phyloP scores from a whole-genome alignment of 768 basidiomycete species.

The Gymnopilus dilepis region DNA sequence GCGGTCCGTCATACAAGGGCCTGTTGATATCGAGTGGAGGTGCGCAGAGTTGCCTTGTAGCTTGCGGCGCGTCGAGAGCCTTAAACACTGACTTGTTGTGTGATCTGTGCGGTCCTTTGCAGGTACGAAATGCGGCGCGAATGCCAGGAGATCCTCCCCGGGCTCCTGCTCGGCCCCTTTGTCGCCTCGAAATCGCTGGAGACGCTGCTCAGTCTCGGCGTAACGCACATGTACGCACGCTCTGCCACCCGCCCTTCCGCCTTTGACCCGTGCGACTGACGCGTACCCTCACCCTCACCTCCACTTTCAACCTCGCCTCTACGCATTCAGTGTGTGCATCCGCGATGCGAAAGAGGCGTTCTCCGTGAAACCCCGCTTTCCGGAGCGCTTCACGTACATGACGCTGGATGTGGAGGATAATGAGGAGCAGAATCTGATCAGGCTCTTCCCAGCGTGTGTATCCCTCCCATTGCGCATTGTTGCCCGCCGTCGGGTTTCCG shows the following conservation, averaged over 20 bases:
- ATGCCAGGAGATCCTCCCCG: conserved; percentile 89
- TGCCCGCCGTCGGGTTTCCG: no score
- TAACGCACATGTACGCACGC: conserved; percentile 78
- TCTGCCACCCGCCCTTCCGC: conserved; percentile 17
- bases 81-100: no score
- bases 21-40: conserved; percentile 87
- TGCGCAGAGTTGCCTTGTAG: conserved; percentile 33
- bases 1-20: conserved; percentile 73
- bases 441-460: conserved; percentile 82
- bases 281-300: no score
- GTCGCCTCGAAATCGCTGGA: conserved; percentile 85
- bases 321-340: conserved; percentile 78
- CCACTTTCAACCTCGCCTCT: background rate
- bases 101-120: background rate
- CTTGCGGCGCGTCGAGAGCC: conserved; percentile 12
- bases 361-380: conserved; percentile 86
- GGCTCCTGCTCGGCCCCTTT: conserved; percentile 85
- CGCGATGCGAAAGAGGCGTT: conserved; percentile 90
- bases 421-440: conserved; percentile 94
- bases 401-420: conserved; percentile 89
- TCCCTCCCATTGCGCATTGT: no score
- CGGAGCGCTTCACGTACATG: conserved; percentile 77
- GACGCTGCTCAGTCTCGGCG: conserved; percentile 62
- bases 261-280: conserved; percentile 21
- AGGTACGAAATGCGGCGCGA: conserved; percentile 97